Base-by-base conservation (phyloP, 140 eudicot species). In the Oenanthe javanica region DNA sequence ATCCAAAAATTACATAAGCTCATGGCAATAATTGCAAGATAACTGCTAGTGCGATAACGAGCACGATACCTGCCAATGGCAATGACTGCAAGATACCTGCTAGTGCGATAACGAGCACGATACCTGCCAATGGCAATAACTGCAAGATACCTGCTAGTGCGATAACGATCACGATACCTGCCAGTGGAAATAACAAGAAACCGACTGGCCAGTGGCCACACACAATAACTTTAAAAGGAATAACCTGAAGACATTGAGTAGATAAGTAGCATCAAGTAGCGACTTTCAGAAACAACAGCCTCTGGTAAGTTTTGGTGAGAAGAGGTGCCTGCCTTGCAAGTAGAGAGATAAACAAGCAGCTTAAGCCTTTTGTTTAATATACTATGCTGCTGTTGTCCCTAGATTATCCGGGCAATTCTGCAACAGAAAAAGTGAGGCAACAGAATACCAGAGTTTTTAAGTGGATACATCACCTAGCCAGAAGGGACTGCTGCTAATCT, bases 321-420 rank as follows among this genome's bases (percentile, higher is more conserved):
- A 67, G 50, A 31, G 43, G 64, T 12, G 64, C 21, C 0, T 52
- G 47, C 55, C 54, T 51, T 12, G 4, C 45, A 79, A 55, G 86
- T 89, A 0, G 91, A 90, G 76, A 93, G 93, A 83, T 85, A 86
- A 55, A 91, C 79, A 18, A 79, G 31, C 47, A 91, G 90, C 88
- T 87, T 87, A 78, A 91, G 84, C 67, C 74, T 82, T 50, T 27
- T 77, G 75, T 48, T 79, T 18, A 15, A 67, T 40, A 76, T 18
- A 67, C 76, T 40, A 12, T 77, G 79, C 38, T 76, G 81, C 59
- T 87, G 86, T 43, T 76, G 73, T 47, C 49, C 9, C 38, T 76
- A 80, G 76, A 91, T 86, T 9, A 43, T 63, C 67, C 87, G 45
- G 45, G 45, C 45, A 42, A 42, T 42, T 42, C 45, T 42, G 45